phyloP scores from a whole-genome alignment of 2,329 filamentous ascomycete species.

The Xylaria multiplex region DNA sequence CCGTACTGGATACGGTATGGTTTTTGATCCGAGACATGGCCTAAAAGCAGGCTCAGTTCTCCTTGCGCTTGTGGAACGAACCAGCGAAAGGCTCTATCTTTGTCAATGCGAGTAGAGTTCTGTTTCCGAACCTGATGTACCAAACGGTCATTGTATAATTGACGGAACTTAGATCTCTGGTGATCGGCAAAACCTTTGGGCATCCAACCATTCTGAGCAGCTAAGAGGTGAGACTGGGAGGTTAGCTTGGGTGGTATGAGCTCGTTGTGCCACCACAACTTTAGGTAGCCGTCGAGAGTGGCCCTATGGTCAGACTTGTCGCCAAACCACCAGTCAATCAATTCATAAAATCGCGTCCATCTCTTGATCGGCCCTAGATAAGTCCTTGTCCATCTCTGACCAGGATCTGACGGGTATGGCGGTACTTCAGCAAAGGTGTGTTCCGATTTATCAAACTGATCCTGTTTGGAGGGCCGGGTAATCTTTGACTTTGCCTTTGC shows the following conservation, averaged over 20 bases:
- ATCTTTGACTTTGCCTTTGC: slow-evolving; percentile 17
- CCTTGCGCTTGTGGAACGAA: slow-evolving; percentile 42
- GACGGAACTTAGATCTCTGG: slow-evolving; percentile 40
- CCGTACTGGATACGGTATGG: slow-evolving; percentile 43
- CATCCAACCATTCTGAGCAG: slow-evolving; percentile 47
- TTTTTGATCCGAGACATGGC: slow-evolving; percentile 44
- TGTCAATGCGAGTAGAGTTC: slow-evolving; percentile 39
- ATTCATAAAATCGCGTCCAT: slow-evolving; percentile 46
- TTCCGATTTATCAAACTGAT: slow-evolving; percentile 31
- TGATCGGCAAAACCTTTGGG: slow-evolving; percentile 38
- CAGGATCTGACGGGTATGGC: slow-evolving; percentile 47
- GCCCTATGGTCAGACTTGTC: slow-evolving; percentile 41
- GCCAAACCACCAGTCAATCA: slow-evolving; percentile 47
- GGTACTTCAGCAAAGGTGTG: slow-evolving; percentile 42
- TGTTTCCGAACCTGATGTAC: slow-evolving; percentile 36
- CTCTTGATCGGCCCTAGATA: slow-evolving; percentile 49
- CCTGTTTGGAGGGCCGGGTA: slow-evolving; percentile 33
- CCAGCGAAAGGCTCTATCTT: slow-evolving; percentile 39
- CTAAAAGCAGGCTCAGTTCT: slow-evolving; percentile 43
- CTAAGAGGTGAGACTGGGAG: slow-evolving; percentile 33
- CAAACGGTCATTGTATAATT: slow-evolving; percentile 42
- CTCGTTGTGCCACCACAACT: slow-evolving; percentile 46
- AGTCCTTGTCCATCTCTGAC: slow-evolving; percentile 49
- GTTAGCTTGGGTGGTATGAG: slow-evolving; percentile 47
- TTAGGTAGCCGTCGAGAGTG: slow-evolving; percentile 42